Conservation (phyloP, 2,329 filamentous ascomycete genomes). For the Bipolaris victoriae region DNA sequence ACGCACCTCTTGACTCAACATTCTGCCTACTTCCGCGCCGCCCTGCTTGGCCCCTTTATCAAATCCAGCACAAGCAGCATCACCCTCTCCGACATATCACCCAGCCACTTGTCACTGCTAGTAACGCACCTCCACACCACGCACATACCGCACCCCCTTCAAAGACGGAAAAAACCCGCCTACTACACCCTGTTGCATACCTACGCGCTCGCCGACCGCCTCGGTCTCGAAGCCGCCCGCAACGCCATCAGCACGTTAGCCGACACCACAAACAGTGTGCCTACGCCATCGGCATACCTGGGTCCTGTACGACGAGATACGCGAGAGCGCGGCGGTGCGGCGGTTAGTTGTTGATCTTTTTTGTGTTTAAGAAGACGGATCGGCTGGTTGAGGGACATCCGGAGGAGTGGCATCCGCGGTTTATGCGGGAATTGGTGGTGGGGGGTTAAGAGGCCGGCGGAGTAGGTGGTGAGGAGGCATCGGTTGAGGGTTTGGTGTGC, state of each 20-base stretch:
- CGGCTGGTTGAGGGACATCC: constrained; percentile 54
- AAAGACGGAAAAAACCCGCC: constrained; percentile 54
- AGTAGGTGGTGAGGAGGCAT: constrained; percentile 52
- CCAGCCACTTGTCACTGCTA: background rate
- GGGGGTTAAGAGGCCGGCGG: constrained; percentile 53
- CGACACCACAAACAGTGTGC: constrained; percentile 57
- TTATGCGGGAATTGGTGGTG: too few species aligned
- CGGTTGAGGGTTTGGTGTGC: constrained; percentile 50
- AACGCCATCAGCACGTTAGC: constrained; percentile 56
- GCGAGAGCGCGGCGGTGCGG: constrained; percentile 48
- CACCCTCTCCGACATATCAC: constrained; percentile 52
- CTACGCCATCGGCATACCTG: constrained; percentile 56
- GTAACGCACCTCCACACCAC: constrained; percentile 48
- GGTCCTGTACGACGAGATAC: constrained; percentile 55
- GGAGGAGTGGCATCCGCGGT: constrained; percentile 42
- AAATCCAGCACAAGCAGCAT: constrained; percentile 54
- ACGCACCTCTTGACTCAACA: constrained; percentile 55
- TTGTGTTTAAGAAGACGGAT: constrained; percentile 61
- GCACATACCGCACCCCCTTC: constrained; percentile 50
- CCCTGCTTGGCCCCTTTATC: constrained; percentile 55
- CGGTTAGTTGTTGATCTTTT: constrained; percentile 56
- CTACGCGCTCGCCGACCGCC: constrained; percentile 55
- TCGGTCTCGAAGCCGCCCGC: constrained; percentile 54
- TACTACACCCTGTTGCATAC: constrained; percentile 59
- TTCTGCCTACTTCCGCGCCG: constrained; percentile 59